Conservation (phyloP, 805 yeast genomes). For the Kazachstania viticola region DNA sequence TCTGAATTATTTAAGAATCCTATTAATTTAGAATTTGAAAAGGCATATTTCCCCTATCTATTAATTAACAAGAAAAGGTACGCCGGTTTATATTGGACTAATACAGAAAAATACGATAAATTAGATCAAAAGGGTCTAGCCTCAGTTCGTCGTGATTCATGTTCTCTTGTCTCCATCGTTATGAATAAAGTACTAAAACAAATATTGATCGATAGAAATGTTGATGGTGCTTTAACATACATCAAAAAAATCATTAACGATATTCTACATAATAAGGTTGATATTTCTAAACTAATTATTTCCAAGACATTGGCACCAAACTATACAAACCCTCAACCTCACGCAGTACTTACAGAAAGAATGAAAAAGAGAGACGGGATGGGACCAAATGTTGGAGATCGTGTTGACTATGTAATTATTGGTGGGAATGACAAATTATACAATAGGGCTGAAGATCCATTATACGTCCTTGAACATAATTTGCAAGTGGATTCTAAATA, state of each 20-base stretch:
- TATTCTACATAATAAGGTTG: constrained; percentile 80
- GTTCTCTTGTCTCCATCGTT: constrained; percentile 88
- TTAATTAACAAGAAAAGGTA: constrained; percentile 92
- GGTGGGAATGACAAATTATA: constrained; percentile 75
- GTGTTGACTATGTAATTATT: constrained; percentile 93
- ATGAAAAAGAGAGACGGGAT: constrained; percentile 97
- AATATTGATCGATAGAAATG: constrained; percentile 80
- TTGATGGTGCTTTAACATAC: constrained; percentile 68
- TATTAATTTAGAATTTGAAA: constrained; percentile 90
- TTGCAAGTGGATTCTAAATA: constrained; percentile 90
- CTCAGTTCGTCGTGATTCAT: constrained; percentile 95
- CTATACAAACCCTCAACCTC: constrained; percentile 94
- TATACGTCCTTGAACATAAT: constrained; percentile 83
- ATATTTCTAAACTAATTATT: constrained; percentile 84
- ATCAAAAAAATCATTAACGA: constrained; percentile 86
- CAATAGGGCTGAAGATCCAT: constrained; percentile 94
- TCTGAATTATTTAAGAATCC: constrained; percentile 73
- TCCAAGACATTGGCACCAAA: constrained; percentile 88
- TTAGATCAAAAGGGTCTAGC: constrained; percentile 98
- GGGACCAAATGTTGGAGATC: constrained; percentile 93
- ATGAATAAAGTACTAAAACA: constrained; percentile 81
- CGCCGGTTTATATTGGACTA: constrained; percentile 96
- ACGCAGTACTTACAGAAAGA: constrained; percentile 89
- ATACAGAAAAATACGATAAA: constrained; percentile 83
- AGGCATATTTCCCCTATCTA: constrained; percentile 89